Evolutionary conservation across 257 asterid species (phyloP), one percentile per base, ranked within the genome.

Genomic region (Solanum chilense): DNA sequence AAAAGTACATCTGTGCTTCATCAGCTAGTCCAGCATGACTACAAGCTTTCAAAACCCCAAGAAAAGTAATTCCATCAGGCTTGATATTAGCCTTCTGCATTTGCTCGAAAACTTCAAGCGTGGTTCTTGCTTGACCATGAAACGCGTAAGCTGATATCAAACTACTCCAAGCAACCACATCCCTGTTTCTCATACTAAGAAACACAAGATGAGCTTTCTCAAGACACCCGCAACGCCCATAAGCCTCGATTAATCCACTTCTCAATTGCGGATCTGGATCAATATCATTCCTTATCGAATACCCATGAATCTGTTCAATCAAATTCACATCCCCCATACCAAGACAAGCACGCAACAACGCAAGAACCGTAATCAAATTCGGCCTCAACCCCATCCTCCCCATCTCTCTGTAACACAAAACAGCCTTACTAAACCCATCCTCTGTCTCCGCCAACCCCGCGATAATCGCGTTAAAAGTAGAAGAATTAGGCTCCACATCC

Each of bases 81-180:
- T 77, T 91, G 25, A 92, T 89, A 3, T 87, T 88, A 0, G 86
- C 88, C 84, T 37, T 86, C 73, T 91, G 93, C 95, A 92, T 92
- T 83, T 82, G 73, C 11, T 87, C 64, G 47, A 92, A 91, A 1
- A 85, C 69, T 84, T 86, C 87, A 5, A 92, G 88, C 0, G 95
- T 94, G 2, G 29, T 64, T 64, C 83, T 75, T 1, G 92, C 95
- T 75, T 90, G 75, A 12, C 93, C 93, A 14, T 92, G 93, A 2
- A 91, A 84, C 33, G 94, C 91, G 16, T 86, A 90, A 41, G 92
- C 94, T 12, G 93, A 91, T 81, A 92, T 89, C 85, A 92, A 89
- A 69, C 94, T 92, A 52, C 93, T 92, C 94, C 93, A 92, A 5
- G 93, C 91, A 68, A 92, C 92, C 33, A 89, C 91, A 74, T 92